Evolutionary conservation across 139 green algal species (phyloP), one percentile per base, ranked within the genome.

Genomic region (Tetradesmus obliquus): DNA sequence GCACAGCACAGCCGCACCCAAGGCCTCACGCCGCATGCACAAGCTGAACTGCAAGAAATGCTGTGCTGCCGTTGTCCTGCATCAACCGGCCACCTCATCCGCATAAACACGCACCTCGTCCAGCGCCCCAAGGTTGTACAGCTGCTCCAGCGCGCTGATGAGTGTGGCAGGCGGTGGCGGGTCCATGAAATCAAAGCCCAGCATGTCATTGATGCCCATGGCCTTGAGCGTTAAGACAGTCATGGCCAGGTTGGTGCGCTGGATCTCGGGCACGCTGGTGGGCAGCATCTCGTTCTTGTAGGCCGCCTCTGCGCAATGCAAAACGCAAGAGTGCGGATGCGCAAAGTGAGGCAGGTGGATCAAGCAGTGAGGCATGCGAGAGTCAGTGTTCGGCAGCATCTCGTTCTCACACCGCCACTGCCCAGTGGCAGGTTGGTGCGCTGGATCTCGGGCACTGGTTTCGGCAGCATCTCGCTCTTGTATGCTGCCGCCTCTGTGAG

Each of bases 171-270:
- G 90, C 17, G 98, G 97, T 12, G 98, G 98, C 0, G 98, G 97
- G 95, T 99, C 98, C 98, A 99, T 99, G 96, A 99, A 99, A 96
- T 99, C 98, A 93, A 99, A 99, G 79, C 94, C 95, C 76, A 99
- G 94, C 76, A 99, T 95, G 94, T 99, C 97, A 93, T 99, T 99
- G 95, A 99, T 99, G 90, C 98, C 98, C 96, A 99, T 99, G 69
- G 97, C 97, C 94, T 99, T 99, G 32, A 99, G 95, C 93, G 98
- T 97, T 54, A 99, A 94, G 91, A 98, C 96, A 19, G 96, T 98
- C 95, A 98, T 98, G 19, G 93, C 88, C 84, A 98, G 89, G 93
- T 97, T 97, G 90, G 94, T 97, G 58, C 97, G 94, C 94, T 99
- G 97, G 91, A 99, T 99, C 93, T 99, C 97, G 1, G 97, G 98